Evolutionary conservation across 2,329 filamentous ascomycete genomes (phyloP), one percentile per base, ranked within the genome.

Genomic region (Pseudocercospora vitis): DNA sequence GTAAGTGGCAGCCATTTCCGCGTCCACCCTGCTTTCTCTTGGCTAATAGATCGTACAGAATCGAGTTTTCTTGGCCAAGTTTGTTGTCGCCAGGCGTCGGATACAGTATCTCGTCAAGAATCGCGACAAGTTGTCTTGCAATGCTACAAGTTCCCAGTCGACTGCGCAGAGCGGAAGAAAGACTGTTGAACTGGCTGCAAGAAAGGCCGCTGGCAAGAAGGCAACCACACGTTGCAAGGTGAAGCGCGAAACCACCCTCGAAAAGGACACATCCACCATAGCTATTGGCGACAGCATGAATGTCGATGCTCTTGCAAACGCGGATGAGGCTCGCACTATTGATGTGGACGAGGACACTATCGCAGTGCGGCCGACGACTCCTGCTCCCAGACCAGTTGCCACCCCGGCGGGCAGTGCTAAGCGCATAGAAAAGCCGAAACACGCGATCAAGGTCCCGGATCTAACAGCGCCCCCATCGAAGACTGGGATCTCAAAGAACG

Each of bases 41-140:
- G 23, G 52, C 57, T 59, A 37, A 59, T 52, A 23, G 2, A 2
- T 2, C 2, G n/a, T 2, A 24, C 23, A 60, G 57, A 57, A 60
- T 18, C 49, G 48, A 40, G 50, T 18, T 3, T 31, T 32, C 16
- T 49, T 53, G 12, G 16, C 49, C n/a, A 49, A 56, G 32, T 60
- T 55, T 29, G 33, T 51, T n/a, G 28, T 54, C 18, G 49, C 48
- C 18, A 46, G 52, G 4, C 46, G 46, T 18, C 52, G 52, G 11
- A 40, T 54, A 12, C 42, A 45, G 24, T 45, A 29, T 16, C 42
- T 45, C n/a, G 14, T 45, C n/a, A n/a, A 21, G 21, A 1, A 45
- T 31, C 42, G 42, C 42, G 23, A 28, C 26, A 11, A 29, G n/a
- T 19, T 45, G 14, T 9, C 14, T 7, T 24, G 21, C 7, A 12